Percentiles rank a stretch among this genome's conserved stretches.
Conservation (phyloP, 169 alveolate genomes). For the Perkinsus marinus region DNA sequence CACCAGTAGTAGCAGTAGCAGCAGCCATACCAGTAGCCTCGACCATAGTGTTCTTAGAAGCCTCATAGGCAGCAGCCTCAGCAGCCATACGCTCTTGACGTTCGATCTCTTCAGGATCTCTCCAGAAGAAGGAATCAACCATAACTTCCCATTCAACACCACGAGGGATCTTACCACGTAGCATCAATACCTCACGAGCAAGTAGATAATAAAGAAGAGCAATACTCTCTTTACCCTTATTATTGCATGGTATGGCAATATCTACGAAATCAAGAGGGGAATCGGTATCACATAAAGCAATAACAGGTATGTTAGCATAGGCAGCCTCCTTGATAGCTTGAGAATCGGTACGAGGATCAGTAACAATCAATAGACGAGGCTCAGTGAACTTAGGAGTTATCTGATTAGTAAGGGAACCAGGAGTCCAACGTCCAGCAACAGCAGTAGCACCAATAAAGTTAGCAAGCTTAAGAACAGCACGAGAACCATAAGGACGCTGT, state of each 20-base stretch:
- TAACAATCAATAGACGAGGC: constrained; percentile 94
- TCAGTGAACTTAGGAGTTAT: constrained; percentile 90
- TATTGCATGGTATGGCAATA: constrained; percentile 96
- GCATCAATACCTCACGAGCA: constrained; percentile 92
- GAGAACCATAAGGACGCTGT: constrained; percentile 79
- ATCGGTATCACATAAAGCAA: constrained; percentile 96
- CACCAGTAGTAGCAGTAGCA: too few relatives aligned
- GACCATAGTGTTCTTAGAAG: too few relatives aligned
- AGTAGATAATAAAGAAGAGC: constrained; percentile 95
- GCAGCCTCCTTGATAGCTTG: constrained; percentile 91
- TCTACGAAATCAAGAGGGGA: constrained; percentile 93
- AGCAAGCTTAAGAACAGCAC: constrained; percentile 96
- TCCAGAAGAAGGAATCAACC: constrained; percentile 85
- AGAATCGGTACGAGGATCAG: constrained; percentile 96
- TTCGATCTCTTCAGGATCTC: constrained; percentile 77
- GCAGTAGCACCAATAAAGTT: constrained; percentile 92
- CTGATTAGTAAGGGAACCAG: constrained; percentile 97
- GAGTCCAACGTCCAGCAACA: constrained; percentile 95
- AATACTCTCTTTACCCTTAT: constrained; percentile 86
- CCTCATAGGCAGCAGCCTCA: too few relatives aligned
- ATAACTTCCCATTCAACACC: constrained; percentile 75
- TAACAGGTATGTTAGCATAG: constrained; percentile 92
- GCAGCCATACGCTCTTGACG: background rate
- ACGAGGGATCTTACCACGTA: constrained; percentile 74
- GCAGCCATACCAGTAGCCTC: too few relatives aligned